These are phyloP conservation scores for Gliomastix tumulicola DNA, from an alignment of 2,329 filamentous ascomycete species.

Conservation along the genomic window DNA sequence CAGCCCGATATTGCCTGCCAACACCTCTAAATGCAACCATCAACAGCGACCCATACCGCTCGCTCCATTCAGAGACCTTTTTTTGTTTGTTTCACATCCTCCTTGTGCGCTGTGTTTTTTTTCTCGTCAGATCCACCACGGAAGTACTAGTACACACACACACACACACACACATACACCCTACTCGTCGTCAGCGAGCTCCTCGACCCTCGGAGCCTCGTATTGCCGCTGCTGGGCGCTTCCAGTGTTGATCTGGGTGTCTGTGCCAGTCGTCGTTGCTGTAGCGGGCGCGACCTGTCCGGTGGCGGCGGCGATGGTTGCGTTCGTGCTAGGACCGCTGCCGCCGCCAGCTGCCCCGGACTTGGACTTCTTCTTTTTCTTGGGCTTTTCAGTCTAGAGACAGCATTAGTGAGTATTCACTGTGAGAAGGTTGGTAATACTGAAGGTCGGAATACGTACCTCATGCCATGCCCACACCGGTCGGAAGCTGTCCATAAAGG, in stretches of 20 bases:
- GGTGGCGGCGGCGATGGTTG: conserved; percentile 43
- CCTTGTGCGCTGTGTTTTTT: too few species aligned
- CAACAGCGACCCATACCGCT: too few species aligned
- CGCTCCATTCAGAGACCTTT: too few species aligned
- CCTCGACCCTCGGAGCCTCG: conserved; percentile 44
- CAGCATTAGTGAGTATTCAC: too few species aligned
- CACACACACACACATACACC: neutral
- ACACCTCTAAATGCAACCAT: too few species aligned
- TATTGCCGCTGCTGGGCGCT: conserved; percentile 35
- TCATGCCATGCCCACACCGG: conserved; percentile 98
- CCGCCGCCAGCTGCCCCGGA: conserved; percentile 21
- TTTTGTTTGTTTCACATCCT: too few species aligned
- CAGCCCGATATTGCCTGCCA: too few species aligned
- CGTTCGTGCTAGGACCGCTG: conserved; percentile 23
- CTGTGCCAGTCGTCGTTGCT: conserved; percentile 50
- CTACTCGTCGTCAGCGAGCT: conserved; percentile 44
- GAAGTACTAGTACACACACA: too few species aligned
- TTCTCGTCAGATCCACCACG: too few species aligned
- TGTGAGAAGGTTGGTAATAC: too few species aligned
- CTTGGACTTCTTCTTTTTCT: conserved; percentile 52
- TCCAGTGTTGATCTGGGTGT: conserved; percentile 43
- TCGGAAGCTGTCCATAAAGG: conserved; percentile 94
- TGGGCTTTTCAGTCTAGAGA: conserved; percentile 26
- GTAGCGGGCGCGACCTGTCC: conserved; percentile 44
- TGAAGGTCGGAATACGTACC: conserved; percentile 54